Percentiles rank a stretch among this genome's conserved stretches.
Conservation (phyloP, 345 rosid genomes). For the Corchorus capsularis region DNA sequence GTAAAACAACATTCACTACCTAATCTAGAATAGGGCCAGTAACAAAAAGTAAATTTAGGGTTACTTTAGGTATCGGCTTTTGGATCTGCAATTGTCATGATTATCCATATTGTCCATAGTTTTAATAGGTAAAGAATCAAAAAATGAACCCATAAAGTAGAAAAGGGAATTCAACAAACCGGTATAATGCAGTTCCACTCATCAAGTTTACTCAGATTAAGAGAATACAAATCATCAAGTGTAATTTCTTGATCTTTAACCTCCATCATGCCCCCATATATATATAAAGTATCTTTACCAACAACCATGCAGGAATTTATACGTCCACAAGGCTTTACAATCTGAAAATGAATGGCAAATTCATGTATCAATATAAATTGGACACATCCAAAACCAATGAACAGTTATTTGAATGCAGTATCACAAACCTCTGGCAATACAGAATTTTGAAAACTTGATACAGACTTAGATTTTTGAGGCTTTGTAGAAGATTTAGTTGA, state of each 20-base stretch:
- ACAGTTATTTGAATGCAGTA: slow-evolving; percentile 9
- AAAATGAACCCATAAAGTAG: slow-evolving; percentile 3
- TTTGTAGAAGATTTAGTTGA: slow-evolving; percentile 45
- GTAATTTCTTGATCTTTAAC: slow-evolving; percentile 84
- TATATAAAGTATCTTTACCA: slow-evolving; percentile 83
- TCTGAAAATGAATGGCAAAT: slow-evolving; percentile 42
- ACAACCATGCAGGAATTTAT: slow-evolving; percentile 92
- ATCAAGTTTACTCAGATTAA: slow-evolving; percentile 94
- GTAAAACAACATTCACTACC: slow-evolving; percentile 3
- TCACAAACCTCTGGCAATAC: slow-evolving; percentile 70
- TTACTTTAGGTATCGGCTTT: background rate
- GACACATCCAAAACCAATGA: background rate
- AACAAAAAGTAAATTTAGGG: background rate
- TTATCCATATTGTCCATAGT: background rate
- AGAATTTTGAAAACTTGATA: slow-evolving; percentile 50
- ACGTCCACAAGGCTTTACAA: slow-evolving; percentile 94
- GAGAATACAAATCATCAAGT: slow-evolving; percentile 90
- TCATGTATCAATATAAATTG: slow-evolving; percentile 21
- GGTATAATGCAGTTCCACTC: slow-evolving; percentile 97
- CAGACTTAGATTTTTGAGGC: slow-evolving; percentile 38
- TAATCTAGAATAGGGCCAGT: background rate
- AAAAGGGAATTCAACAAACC: slow-evolving; percentile 58
- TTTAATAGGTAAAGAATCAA: slow-evolving; percentile 7
- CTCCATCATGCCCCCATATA: slow-evolving; percentile 99
- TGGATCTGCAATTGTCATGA: background rate